Conservation (phyloP, 192 early-diverging fungal species). For the Funneliformis geosporum region DNA sequence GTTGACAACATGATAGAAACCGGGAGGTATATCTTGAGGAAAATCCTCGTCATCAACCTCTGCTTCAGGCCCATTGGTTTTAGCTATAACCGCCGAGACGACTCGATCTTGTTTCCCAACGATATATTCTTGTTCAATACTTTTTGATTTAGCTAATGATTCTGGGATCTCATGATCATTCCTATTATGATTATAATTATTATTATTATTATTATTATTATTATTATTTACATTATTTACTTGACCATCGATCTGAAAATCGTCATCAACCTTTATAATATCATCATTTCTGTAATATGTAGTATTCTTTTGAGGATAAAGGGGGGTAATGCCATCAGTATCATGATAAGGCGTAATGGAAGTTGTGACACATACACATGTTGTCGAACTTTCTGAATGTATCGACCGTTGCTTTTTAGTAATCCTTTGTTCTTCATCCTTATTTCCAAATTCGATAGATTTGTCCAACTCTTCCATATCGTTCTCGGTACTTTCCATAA, state of each 20-base stretch:
- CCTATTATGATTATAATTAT: not conserved
- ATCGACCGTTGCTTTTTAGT: not conserved
- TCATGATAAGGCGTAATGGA: not conserved
- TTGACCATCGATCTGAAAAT: not conserved
- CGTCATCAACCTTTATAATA: not conserved
- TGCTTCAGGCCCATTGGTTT: not conserved
- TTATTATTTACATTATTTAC: not conserved
- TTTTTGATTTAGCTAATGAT: not conserved
- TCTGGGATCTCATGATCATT: conserved; percentile 14
- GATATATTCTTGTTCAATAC: not conserved
- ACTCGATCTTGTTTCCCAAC: not conserved
- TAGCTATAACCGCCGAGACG: not conserved
- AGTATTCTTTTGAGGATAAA: no score
- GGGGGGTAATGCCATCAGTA: not conserved
- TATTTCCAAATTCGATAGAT: not conserved
- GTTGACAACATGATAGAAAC: conserved; percentile 23
- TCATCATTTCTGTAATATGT: not conserved
- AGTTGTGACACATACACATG: not conserved
- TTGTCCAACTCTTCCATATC: not conserved
- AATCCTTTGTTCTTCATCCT: not conserved
- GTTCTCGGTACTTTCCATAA: not conserved
- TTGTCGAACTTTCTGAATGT: not conserved
- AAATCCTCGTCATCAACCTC: conserved; percentile 13
- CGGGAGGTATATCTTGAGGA: not conserved
- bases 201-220: not conserved